Evolutionary conservation across 2,329 filamentous ascomycete species (phyloP).

Genomic region (Penicillium psychrosexuale): DNA sequence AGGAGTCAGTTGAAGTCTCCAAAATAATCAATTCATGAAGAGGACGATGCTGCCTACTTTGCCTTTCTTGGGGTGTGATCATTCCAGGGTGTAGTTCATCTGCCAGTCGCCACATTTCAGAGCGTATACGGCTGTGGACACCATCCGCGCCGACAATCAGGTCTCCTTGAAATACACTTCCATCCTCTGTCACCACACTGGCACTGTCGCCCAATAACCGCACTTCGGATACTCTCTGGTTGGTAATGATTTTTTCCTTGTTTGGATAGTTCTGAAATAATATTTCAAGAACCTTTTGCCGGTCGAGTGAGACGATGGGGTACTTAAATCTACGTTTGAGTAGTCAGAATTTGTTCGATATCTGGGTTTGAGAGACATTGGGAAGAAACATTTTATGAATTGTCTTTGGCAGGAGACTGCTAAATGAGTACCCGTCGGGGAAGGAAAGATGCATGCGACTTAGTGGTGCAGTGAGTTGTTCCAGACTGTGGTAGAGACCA

Average conservation of each 20-base stretch:
- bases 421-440: constrained; percentile 2
- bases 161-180: neutral
- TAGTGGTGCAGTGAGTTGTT: neutral
- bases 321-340: neutral
- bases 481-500: neutral
- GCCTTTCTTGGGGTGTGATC: neutral
- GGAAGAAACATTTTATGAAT: neutral
- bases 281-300: neutral
- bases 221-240: neutral
- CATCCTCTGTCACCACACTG: constrained; percentile 1
- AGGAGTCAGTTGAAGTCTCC: neutral
- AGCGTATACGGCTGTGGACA: constrained; percentile 4
- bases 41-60: neutral
- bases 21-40: neutral
- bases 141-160: constrained; percentile 13
- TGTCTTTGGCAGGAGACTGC: neutral
- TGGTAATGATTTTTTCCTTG: neutral
- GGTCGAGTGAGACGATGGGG: neutral
- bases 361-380: neutral
- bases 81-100: neutral
- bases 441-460: neutral
- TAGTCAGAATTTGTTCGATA: neutral
- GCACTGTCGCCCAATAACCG: neutral
- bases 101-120: constrained; percentile 2
- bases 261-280: neutral